Evolutionary conservation across 768 basidiomycete species (phyloP).

Genomic region (Gelatoporia subvermispora): DNA sequence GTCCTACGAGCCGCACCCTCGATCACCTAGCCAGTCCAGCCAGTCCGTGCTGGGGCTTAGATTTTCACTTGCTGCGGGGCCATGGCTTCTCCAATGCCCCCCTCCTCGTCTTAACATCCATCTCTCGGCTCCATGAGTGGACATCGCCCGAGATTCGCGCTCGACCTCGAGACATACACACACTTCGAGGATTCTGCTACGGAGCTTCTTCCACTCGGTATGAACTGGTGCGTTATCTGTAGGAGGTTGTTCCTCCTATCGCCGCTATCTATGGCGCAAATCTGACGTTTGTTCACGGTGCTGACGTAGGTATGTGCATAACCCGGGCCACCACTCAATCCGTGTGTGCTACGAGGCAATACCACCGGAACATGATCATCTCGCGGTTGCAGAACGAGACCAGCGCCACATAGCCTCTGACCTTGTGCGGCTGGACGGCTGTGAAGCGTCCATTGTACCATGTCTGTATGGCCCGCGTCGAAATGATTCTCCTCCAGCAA

Average conservation of each 20-base stretch:
- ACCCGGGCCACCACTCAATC: constrained; percentile 8
- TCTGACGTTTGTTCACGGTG: background rate
- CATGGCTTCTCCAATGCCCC: no score
- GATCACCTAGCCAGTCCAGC: no score
- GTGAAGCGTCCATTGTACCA: constrained; percentile 7
- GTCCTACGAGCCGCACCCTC: no score
- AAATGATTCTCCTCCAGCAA: background rate
- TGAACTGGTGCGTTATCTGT: background rate
- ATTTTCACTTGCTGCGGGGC: no score
- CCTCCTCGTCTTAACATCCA: no score
- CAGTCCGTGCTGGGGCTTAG: no score
- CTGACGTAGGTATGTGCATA: constrained; percentile 11
- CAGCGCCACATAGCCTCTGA: constrained; percentile 4
- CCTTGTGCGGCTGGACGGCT: constrained; percentile 1
- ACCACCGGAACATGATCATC: constrained; percentile 4
- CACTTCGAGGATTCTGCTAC: background rate
- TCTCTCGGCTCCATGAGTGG: no score
- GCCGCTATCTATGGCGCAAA: background rate
- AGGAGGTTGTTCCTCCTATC: background rate
- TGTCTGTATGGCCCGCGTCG: constrained; percentile 3
- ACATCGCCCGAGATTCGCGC: no score
- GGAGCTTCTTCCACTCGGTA: background rate
- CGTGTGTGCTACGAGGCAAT: constrained; percentile 11
- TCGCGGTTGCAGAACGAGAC: constrained; percentile 2
- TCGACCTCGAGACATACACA: no score